These are phyloP conservation scores for Drechslerella dactyloides DNA, from an alignment of 2,329 filamentous ascomycete genomes.

Conservation along the genomic window DNA sequence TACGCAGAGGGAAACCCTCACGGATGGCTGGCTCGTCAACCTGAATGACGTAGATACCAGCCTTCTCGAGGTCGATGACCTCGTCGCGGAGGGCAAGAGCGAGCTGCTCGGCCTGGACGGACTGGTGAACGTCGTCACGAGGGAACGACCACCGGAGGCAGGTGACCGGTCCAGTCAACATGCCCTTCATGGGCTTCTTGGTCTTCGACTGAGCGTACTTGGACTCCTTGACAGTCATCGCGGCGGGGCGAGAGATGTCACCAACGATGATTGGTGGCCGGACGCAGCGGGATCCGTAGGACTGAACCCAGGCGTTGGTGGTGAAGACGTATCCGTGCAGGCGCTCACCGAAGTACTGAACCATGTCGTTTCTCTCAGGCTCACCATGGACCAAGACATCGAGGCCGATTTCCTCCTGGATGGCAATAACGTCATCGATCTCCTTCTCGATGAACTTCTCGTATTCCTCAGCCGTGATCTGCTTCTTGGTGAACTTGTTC, in stretches of 20 bases:
- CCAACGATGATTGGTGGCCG: slow-evolving; percentile 98
- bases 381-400: slow-evolving; percentile 98
- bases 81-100: slow-evolving; percentile 97
- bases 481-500: slow-evolving; percentile 98
- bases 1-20: slow-evolving; percentile 96
- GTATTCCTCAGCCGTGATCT: slow-evolving; percentile 90
- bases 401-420: slow-evolving; percentile 96
- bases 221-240: slow-evolving; percentile 99
- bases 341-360: slow-evolving; percentile 99
- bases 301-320: slow-evolving; percentile 98
- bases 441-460: slow-evolving; percentile 99
- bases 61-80: slow-evolving; percentile 96
- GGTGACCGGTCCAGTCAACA: slow-evolving; percentile 98
- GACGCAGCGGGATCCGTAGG: slow-evolving; percentile 97
- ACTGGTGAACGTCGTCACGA: slow-evolving; percentile 99
- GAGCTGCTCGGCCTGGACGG: slow-evolving; percentile 97
- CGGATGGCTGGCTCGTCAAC: slow-evolving; percentile 98
- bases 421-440: slow-evolving; percentile 91
- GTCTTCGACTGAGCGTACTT: slow-evolving; percentile 96
- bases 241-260: slow-evolving; percentile 93
- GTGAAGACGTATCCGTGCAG: slow-evolving; percentile 98
- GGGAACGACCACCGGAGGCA: slow-evolving; percentile 99
- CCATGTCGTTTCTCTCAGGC: slow-evolving; percentile 99
- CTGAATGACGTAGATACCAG: slow-evolving; percentile 97
- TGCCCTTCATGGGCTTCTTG: slow-evolving; percentile 99